Evolutionary conservation across 1,284 basidiomycete genomes (phyloP).

Genomic region (Cutaneotrichosporon sp.): DNA sequence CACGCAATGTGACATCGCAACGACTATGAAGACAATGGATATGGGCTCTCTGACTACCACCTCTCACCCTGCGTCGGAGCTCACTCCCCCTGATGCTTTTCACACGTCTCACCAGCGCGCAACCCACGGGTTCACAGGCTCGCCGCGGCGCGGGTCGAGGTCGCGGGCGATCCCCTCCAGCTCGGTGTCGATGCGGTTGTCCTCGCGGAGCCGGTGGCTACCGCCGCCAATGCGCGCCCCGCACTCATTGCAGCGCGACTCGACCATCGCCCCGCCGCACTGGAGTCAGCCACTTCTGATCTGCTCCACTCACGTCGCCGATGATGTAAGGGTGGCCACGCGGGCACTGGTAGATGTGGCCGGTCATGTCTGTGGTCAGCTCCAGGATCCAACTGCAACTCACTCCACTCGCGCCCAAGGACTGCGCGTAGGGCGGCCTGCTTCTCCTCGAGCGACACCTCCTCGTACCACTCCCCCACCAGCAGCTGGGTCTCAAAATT

Average conservation of each 20-base stretch:
- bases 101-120: not conserved
- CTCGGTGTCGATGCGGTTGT: slow-evolving; percentile 57
- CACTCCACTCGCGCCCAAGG: not conserved
- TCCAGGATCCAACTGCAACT: not conserved
- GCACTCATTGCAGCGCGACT: slow-evolving; percentile 60
- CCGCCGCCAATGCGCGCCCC: slow-evolving; percentile 59
- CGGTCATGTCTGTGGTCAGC: slow-evolving; percentile 10
- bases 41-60: not conserved
- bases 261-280: slow-evolving; percentile 60
- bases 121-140: not conserved
- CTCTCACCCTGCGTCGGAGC: not conserved
- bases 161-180: slow-evolving; percentile 50
- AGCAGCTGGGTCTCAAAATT: not conserved
- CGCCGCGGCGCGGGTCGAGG: not conserved
- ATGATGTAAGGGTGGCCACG: slow-evolving; percentile 61
- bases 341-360: slow-evolving; percentile 45
- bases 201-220: slow-evolving; percentile 50
- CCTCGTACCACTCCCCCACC: not conserved
- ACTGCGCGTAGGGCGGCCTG: not conserved
- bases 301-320: slow-evolving; percentile 52
- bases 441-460: not conserved
- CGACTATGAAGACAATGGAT: not conserved
- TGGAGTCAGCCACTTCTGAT: slow-evolving; percentile 1
- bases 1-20: too few species aligned
- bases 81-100: not conserved